Percentiles rank a stretch among this genome's conserved stretches.
phyloP scores from a whole-genome alignment of 2,329 filamentous ascomycete species.

The Mariannaea sp. region DNA sequence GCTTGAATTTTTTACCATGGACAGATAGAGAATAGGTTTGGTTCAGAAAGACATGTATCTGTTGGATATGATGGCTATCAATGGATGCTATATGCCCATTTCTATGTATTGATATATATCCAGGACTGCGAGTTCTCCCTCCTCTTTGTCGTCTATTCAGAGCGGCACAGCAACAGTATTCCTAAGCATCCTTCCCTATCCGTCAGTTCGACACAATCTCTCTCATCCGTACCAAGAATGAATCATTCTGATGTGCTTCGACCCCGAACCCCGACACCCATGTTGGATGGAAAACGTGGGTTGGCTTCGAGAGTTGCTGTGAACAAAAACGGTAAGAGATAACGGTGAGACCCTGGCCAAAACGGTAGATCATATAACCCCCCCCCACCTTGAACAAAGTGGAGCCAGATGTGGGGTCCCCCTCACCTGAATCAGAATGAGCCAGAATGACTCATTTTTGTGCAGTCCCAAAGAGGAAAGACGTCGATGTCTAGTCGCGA shows the following conservation, averaged over 20 bases:
- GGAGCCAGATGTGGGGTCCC: slow-evolving; percentile 1
- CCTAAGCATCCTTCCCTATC: not conserved
- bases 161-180: no score
- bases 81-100: not conserved
- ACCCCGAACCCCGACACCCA: slow-evolving; percentile 6
- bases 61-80: no score
- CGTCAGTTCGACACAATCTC: not conserved
- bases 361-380: slow-evolving; percentile 9
- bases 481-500: no score
- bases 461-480: slow-evolving; percentile 25
- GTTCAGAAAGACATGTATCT: no score
- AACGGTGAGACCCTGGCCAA: not conserved
- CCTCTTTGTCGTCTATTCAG: not conserved
- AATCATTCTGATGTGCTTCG: slow-evolving; percentile 33
- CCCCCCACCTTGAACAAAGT: not conserved
- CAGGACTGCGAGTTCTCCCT: not conserved
- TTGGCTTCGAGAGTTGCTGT: not conserved
- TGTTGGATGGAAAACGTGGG: no score
- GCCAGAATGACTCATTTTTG: slow-evolving; percentile 43
- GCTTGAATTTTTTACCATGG: no score
- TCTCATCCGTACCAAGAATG: slow-evolving; percentile 29
- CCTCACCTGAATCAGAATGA: slow-evolving; percentile 33
- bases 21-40: no score
- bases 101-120: no score
- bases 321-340: not conserved